Conservation (phyloP, 108 stramenopile genomes). For the Cyclotella sp. region DNA sequence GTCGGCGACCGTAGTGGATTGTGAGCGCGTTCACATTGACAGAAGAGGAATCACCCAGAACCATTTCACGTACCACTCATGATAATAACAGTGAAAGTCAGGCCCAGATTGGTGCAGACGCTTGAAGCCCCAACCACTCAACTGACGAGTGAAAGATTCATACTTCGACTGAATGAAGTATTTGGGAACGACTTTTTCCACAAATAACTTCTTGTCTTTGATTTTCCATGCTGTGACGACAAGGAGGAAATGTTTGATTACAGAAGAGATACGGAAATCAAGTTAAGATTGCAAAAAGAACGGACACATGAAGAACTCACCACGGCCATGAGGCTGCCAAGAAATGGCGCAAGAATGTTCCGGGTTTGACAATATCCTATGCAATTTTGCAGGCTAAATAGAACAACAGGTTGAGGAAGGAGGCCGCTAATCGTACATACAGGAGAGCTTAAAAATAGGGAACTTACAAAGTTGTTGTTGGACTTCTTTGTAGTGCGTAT, state of each 20-base stretch:
- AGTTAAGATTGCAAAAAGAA: neutral
- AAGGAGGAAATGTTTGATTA: neutral
- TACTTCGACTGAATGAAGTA: slow-evolving; percentile 62
- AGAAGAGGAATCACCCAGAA: neutral
- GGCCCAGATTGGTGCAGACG: slow-evolving; percentile 25
- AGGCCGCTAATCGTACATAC: neutral
- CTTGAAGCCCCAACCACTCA: slow-evolving; percentile 43
- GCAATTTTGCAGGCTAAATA: neutral
- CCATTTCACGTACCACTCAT: slow-evolving; percentile 19
- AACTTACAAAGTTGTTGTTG: neutral
- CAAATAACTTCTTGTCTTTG: neutral
- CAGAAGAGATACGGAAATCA: neutral
- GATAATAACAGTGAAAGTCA: slow-evolving; percentile 28
- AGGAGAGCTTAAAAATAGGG: neutral
- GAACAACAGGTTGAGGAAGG: neutral
- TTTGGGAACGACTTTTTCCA: slow-evolving; percentile 50
- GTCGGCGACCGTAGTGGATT: neutral
- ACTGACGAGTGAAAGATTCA: slow-evolving; percentile 24
- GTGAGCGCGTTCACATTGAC: neutral
- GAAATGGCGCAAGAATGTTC: neutral
- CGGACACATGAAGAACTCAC: neutral
- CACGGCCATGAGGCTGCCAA: neutral
- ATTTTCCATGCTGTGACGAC: neutral
- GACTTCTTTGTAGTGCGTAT: neutral
- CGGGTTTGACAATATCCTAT: neutral